Evolutionary conservation across 352 stramenopile genomes (phyloP), one percentile per base, ranked within the genome.

Genomic region (Globisporangium camurandrum): DNA sequence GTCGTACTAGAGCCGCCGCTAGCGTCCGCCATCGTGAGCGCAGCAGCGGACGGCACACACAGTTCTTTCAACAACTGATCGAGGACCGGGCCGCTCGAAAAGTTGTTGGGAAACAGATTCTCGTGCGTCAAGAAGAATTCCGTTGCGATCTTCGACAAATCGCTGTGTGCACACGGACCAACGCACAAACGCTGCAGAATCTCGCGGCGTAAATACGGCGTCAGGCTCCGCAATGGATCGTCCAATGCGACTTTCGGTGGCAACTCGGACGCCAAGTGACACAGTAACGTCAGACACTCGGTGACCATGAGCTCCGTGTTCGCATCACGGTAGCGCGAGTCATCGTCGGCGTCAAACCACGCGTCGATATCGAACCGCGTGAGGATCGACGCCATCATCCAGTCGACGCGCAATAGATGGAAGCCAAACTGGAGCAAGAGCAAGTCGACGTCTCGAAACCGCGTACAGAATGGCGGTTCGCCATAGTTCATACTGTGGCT

Each of bases 401-500:
- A 88, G 53, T 94, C 76, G 2, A 88, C 79, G 9, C 67, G 75
- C 42, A 87, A 41, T 10, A 92, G 30, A 24, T 83, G 78, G 47
- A 91, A 82, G 14, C 75, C 76, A 44, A 90, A 88, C 51, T 94
- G 83, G 16, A 92, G 46, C 37, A 90, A 56, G 11, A 94, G 59
- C 46, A 94, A 64, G 54, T 94, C 83, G 8, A 92, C 59, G 59
- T 94, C 80, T 34, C 83, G 80, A 31, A 94, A 92, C 9, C 78
- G 68, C 46, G 82, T 67, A 54, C 83, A 94, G 52, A 90, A 94
- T 17, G 79, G 79, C n/a, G 83, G 83, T 43, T 94, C 83, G 10
- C 80, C 83, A 53, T 94, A 94, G 55, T 94, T 94, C 78, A 94
- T 92, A 44, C 80, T 94, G 55, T 94, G 83, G 49, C 90, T 94